Evolutionary conservation across 352 stramenopile genomes (phyloP).

Genomic region (Globisporangium middletonii): DNA sequence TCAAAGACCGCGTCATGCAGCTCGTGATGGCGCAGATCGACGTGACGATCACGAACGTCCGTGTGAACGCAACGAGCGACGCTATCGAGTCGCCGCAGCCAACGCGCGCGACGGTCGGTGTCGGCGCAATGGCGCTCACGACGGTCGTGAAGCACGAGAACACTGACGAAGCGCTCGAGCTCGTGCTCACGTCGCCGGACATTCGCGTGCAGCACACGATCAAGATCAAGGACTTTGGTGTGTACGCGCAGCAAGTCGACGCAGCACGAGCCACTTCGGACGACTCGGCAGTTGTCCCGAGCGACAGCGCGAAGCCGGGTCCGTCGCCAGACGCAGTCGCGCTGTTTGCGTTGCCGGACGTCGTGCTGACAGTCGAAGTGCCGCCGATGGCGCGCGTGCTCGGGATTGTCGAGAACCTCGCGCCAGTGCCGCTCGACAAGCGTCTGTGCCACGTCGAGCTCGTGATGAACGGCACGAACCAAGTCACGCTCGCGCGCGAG

Average conservation of each 20-base stretch:
- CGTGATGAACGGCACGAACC: conserved; percentile 27
- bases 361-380: conserved; percentile 45
- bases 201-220: conserved; percentile 46
- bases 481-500: conserved; percentile 36
- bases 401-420: conserved; percentile 48
- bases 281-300: conserved; percentile 5
- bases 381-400: conserved; percentile 50
- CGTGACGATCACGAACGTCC: conserved; percentile 37
- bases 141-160: conserved; percentile 43
- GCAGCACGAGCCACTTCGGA: background rate
- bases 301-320: conserved; percentile 15
- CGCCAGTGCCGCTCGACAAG: conserved; percentile 39
- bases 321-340: conserved; percentile 18
- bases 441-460: conserved; percentile 38
- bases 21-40: conserved; percentile 56
- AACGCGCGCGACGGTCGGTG: conserved; percentile 27
- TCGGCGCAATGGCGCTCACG: conserved; percentile 33
- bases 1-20: conserved; percentile 61
- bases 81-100: conserved; percentile 12
- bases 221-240: conserved; percentile 38
- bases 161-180: conserved; percentile 32
- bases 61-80: conserved; percentile 29
- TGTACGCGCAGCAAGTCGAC: conserved; percentile 29
- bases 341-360: conserved; percentile 30
- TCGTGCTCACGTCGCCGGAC: conserved; percentile 42